These are phyloP conservation scores for Vitis riparia DNA, from an alignment of 164 flowering plant species.

Conservation along the genomic window DNA sequence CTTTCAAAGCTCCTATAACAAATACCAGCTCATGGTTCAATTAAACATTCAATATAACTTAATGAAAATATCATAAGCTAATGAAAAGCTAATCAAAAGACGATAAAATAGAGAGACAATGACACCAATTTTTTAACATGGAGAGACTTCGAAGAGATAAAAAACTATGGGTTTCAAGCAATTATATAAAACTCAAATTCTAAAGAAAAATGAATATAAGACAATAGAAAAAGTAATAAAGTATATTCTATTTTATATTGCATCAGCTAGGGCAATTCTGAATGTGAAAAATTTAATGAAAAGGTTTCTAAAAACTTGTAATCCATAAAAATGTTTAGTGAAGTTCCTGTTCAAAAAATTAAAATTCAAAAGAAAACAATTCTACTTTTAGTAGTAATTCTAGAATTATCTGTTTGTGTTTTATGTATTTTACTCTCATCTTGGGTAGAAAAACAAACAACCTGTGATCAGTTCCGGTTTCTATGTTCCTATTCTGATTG, in stretches of 20 bases:
- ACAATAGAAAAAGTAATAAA: neutral
- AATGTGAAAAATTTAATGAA: neutral
- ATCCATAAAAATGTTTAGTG: neutral
- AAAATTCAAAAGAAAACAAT: neutral
- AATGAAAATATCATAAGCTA: too few species aligned
- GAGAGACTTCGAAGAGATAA: too few species aligned
- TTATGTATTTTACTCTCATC: neutral
- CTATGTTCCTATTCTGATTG: too few species aligned
- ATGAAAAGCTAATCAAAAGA: too few species aligned
- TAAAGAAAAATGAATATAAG: neutral
- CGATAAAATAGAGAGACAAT: too few species aligned
- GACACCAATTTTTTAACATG: too few species aligned
- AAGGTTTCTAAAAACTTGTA: neutral
- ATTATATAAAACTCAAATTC: neutral
- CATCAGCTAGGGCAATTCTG: neutral
- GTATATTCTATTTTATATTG: neutral
- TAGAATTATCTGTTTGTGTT: neutral
- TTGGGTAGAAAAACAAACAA: neutral
- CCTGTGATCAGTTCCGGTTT: too few species aligned
- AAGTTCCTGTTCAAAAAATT: neutral
- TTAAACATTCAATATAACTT: too few species aligned
- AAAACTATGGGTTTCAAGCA: too few species aligned
- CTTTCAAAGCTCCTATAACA: too few species aligned
- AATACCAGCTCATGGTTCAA: too few species aligned
- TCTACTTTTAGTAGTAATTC: neutral